Evolutionary conservation across 202 grass and related monocot species (phyloP).

Genomic region (Zoysia matrella): DNA sequence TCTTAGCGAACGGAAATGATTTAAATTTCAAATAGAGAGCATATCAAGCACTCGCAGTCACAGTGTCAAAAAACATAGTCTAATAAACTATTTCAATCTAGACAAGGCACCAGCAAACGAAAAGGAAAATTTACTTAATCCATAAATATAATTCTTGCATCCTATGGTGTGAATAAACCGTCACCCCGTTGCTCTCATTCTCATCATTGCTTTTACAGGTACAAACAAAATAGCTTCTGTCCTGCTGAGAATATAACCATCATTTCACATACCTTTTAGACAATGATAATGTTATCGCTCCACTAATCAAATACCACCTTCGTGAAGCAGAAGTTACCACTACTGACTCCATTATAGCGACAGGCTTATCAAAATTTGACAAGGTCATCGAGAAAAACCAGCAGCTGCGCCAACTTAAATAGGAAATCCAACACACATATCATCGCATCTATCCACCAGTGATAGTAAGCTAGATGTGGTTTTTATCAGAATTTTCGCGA

Average conservation of each 20-base stretch:
- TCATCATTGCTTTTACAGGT: constrained; percentile 30
- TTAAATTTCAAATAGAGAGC: background rate
- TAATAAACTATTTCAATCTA: constrained; percentile 21
- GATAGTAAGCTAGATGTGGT: constrained; percentile 15
- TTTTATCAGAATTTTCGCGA: background rate
- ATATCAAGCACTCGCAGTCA: constrained; percentile 7
- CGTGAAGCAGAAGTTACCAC: constrained; percentile 2
- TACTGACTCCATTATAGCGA: constrained; percentile 13
- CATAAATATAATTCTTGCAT: constrained; percentile 1
- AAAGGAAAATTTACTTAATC: constrained; percentile 19
- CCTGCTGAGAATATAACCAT: constrained; percentile 7
- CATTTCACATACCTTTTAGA: background rate
- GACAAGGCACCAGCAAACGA: constrained; percentile 15
- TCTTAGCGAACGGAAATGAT: background rate
- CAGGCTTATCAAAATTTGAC: no score
- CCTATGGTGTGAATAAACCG: constrained; percentile 1
- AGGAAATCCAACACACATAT: background rate
- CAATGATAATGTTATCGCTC: constrained; percentile 3
- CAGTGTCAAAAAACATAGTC: no score
- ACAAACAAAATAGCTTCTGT: constrained; percentile 32
- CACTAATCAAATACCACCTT: constrained; percentile 11
- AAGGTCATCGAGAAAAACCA: no score
- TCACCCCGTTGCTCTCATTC: constrained; percentile 8
- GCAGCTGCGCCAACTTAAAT: background rate
- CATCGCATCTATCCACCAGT: background rate